These are phyloP conservation scores for Beauveria brongniartii DNA, from an alignment of 2,329 filamentous ascomycete genomes.

Conservation along the genomic window DNA sequence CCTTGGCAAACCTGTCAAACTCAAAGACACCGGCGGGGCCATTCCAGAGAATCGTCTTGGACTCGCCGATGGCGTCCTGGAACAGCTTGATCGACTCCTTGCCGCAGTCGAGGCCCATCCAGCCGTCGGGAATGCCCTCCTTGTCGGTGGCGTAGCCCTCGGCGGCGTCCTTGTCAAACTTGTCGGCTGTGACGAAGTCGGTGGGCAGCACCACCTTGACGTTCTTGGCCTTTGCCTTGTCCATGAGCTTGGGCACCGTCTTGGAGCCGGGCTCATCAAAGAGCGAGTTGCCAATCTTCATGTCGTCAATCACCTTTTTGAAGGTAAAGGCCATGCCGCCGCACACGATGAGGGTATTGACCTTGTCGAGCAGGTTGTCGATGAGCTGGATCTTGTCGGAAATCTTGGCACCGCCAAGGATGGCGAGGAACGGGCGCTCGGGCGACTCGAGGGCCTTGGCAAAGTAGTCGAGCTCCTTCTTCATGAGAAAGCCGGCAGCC, in stretches of 20 bases:
- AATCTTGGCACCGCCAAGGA: slow-evolving; percentile 96
- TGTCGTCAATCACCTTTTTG: slow-evolving; percentile 93
- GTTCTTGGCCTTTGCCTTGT: slow-evolving; percentile 94
- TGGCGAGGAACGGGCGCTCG: slow-evolving; percentile 93
- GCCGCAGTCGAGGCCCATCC: slow-evolving; percentile 96
- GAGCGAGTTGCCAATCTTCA: slow-evolving; percentile 82
- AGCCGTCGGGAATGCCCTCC: slow-evolving; percentile 89
- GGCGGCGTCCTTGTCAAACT: slow-evolving; percentile 80
- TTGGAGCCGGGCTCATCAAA: slow-evolving; percentile 93
- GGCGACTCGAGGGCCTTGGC: slow-evolving; percentile 91
- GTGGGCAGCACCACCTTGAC: slow-evolving; percentile 92
- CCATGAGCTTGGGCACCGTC: slow-evolving; percentile 77
- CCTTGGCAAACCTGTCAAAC: slow-evolving; percentile 86
- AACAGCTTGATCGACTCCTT: slow-evolving; percentile 81
- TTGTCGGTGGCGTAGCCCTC: slow-evolving; percentile 75
- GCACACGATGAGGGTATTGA: slow-evolving; percentile 93
- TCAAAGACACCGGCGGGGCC: slow-evolving; percentile 96
- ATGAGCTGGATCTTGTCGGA: slow-evolving; percentile 99
- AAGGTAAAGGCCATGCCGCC: slow-evolving; percentile 99
- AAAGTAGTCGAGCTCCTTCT: slow-evolving; percentile 99
- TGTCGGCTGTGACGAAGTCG: slow-evolving; percentile 94
- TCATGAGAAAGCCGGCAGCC: slow-evolving; percentile 96
- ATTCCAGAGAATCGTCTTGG: slow-evolving; percentile 98
- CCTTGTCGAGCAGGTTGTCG: slow-evolving; percentile 97
- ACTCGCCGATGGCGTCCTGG: slow-evolving; percentile 76